phyloP scores from a whole-genome alignment of 768 basidiomycete species.

The Hygrocybe coccinea region DNA sequence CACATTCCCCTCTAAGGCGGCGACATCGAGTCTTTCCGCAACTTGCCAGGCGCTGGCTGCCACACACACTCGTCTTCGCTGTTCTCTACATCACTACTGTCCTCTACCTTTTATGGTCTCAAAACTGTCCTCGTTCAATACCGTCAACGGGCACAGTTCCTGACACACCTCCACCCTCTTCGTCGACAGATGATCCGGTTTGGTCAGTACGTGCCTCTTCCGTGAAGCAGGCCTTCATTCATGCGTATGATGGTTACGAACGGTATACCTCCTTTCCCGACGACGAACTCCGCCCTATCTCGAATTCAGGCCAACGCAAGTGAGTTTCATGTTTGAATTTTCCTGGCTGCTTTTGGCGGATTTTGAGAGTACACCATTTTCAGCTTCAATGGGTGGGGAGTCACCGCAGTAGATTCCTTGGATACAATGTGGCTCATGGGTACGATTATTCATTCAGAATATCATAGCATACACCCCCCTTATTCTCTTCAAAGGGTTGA shows the following conservation, averaged over 20 bases:
- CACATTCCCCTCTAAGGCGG: too few species aligned
- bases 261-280: conserved; percentile 48
- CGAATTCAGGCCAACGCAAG: conserved; percentile 26
- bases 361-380: conserved; percentile 17
- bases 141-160: too few species aligned
- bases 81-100: too few species aligned
- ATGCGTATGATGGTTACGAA: conserved; percentile 67
- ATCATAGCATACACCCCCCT: too few species aligned
- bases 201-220: conserved; percentile 52
- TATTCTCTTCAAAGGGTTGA: too few species aligned
- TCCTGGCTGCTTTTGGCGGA: conserved; percentile 42
- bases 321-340: conserved; percentile 35
- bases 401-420: conserved; percentile 70
- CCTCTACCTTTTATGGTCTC: too few species aligned
- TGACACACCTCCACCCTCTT: too few species aligned
- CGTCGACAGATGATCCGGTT: conserved; percentile 13
- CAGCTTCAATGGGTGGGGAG: conserved; percentile 50
- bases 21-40: too few species aligned
- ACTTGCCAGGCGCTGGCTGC: too few species aligned
- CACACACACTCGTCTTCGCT: too few species aligned
- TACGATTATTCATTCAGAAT: too few species aligned
- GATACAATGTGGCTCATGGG: conserved; percentile 83
- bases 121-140: too few species aligned
- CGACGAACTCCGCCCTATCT: conserved; percentile 59
- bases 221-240: conserved; percentile 59